Evolutionary conservation across 176 grass and related monocot species (phyloP), one percentile per base, ranked within the genome.

Genomic region (Hordeum marinum): DNA sequence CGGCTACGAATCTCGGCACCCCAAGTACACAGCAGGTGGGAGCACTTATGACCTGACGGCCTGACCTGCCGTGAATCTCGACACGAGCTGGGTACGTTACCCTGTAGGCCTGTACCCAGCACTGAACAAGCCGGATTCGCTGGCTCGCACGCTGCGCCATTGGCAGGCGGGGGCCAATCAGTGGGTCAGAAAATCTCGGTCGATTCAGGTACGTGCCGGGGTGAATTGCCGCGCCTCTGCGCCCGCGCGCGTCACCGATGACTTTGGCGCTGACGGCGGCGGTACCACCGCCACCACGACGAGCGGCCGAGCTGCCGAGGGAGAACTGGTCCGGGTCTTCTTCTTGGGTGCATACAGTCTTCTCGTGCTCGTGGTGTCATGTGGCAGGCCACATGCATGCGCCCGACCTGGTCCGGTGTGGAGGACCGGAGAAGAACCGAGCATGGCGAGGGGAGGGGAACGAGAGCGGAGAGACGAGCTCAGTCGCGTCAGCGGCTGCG

Each of bases 1-100:
- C 58, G n/a, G 58, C 54, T 24, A 69, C 59, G 86, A 85, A 86
- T 84, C 80, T 39, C 9, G n/a, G 79, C 79, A 15, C 43, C 90
- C 59, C 0, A 21, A 68, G 78, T 57, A 86, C 80, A 43, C 35
- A 69, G 52, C 60, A 48, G 77, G 17, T 12, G 18, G 1, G 48
- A 52, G 59, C 37, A 68, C 40, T 72, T 63, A 71, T 82, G 26
- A 3, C 68, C 31, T 34, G 13, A 17, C 15, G 18, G 14, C 59
- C 39, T n/a, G 21, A 14, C 73, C 2, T 25, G 39, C 5, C 29
- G 2, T 29, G 29, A 29, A 29, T 29, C 29, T 29, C 34, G 35
- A 69, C 36, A 67, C 29, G 29, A 17, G 3, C 63, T 18, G 17
- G 50, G 63, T 3, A 31, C 62, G 61, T 27, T 27, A 63, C 60